phyloP scores from a whole-genome alignment of 371 early-diverging fungal genomes.

The Mucor piriformis region DNA sequence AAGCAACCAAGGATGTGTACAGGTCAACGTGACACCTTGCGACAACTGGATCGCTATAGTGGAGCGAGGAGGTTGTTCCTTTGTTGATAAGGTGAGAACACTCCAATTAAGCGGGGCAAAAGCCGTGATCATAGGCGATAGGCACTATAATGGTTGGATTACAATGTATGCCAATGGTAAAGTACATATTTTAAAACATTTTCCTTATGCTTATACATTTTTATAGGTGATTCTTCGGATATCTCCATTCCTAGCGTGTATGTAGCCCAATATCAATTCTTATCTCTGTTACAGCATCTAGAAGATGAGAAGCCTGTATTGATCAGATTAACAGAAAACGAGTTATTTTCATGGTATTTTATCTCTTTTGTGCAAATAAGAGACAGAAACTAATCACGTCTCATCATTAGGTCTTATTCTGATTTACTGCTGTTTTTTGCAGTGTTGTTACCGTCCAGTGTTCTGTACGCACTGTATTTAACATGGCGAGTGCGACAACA shows the following conservation, averaged over 20 bases:
- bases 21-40: not conserved
- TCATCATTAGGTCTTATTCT: constrained; percentile 59
- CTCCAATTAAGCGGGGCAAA: constrained; percentile 87
- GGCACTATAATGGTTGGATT: constrained; percentile 68
- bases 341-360: constrained; percentile 47
- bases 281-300: constrained; percentile 48
- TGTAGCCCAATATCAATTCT: constrained; percentile 73
- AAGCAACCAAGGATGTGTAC: not conserved
- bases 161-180: constrained; percentile 91
- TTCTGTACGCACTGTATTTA: constrained; percentile 74
- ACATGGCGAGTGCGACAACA: constrained; percentile 74
- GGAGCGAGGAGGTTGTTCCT: constrained; percentile 85
- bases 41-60: constrained; percentile 82
- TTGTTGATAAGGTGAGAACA: constrained; percentile 85
- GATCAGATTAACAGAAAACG: constrained; percentile 47
- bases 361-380: not conserved
- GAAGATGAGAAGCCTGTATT: constrained; percentile 27
- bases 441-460: constrained; percentile 68
- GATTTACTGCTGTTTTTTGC: constrained; percentile 75
- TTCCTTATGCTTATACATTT: not conserved
- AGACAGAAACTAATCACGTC: no score
- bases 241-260: constrained; percentile 81
- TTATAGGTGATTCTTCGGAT: constrained; percentile 74
- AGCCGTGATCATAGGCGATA: constrained; percentile 92
- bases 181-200: not conserved